Percentiles rank a stretch among this genome's conserved stretches.
phyloP scores from a whole-genome alignment of 2,329 filamentous ascomycete genomes.

The Coleophoma cylindrospora region DNA sequence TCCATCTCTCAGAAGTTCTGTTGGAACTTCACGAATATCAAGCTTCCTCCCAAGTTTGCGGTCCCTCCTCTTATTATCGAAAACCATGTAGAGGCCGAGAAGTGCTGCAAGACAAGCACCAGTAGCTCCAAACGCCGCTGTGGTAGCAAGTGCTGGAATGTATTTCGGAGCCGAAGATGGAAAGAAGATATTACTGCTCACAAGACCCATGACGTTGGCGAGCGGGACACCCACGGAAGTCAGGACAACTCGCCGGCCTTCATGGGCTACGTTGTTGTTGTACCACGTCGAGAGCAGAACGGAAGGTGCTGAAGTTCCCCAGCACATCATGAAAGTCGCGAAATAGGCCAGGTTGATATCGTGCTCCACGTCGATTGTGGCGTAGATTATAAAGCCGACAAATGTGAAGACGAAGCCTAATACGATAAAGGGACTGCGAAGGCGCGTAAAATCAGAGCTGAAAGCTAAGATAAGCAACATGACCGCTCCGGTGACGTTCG shows the following conservation, averaged over 20 bases:
- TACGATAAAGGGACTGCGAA: slow-evolving; percentile 60
- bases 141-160: slow-evolving; percentile 59
- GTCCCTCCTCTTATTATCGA: slow-evolving; percentile 35
- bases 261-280: slow-evolving; percentile 64
- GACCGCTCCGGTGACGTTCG: slow-evolving; percentile 68
- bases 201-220: slow-evolving; percentile 65
- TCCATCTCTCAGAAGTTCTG: slow-evolving; percentile 48
- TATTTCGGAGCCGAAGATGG: slow-evolving; percentile 62
- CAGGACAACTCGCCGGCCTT: slow-evolving; percentile 54
- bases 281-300: slow-evolving; percentile 31
- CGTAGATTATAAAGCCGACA: slow-evolving; percentile 74
- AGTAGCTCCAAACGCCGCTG: slow-evolving; percentile 56
- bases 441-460: slow-evolving; percentile 49
- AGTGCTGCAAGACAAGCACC: slow-evolving; percentile 50
- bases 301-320: slow-evolving; percentile 23
- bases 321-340: slow-evolving; percentile 66
- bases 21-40: slow-evolving; percentile 44
- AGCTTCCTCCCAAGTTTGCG: slow-evolving; percentile 18
- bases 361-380: slow-evolving; percentile 52
- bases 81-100: slow-evolving; percentile 57
- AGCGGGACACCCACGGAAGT: slow-evolving; percentile 57
- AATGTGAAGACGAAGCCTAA: slow-evolving; percentile 71
- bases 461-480: slow-evolving; percentile 72
- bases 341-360: slow-evolving; percentile 56
- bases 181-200: slow-evolving; percentile 64